Base-by-base conservation (phyloP, 129 eudicot species). In the Tagetes erecta region DNA sequence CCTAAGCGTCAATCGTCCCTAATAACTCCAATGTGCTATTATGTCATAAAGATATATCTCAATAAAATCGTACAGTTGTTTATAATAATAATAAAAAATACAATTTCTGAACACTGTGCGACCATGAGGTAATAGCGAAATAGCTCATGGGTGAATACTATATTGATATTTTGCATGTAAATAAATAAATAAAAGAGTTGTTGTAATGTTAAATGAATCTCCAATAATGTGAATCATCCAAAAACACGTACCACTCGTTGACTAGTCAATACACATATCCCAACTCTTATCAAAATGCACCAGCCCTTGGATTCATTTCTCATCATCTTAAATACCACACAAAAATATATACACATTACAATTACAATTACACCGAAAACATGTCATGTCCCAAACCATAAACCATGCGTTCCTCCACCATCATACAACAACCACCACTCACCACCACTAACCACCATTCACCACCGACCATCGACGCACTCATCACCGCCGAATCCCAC, bases 341-440 rank as follows among this genome's bases (percentile, higher is more conserved):
- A 20, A 20, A 20, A 20, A 20, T 20, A 20, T 20, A 20, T 20
- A 20, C 27, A 20, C 27, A 20, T 20, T 20, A 20, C 27, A 20
- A 20, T 20, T 20, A 20, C 27, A 20, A 20, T 20, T 20, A 20
- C 27, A 20, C 27, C 27, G 27, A 74, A 72, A 83, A 62, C 82
- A 83, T 83, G 87, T 74, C 85, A 74, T 78, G 73, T 57, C 79
- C 67, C 68, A 64, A 75, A 72, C 84, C 86, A 72, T 84, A 83
- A 83, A 14, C 82, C 84, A 86, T 83, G 86, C 50, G 84, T 81
- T 64, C 72, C 67, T 41, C 84, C 64, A 14, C 78, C 69, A 70
- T 65, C 68, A 5, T 51, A 44, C 68, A 77, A 33, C 78, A 78
- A 76, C 70, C 83, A 41, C 33, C 65, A 77, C 40, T 81, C 81